These are phyloP conservation scores for Bombardia bombarda DNA, from an alignment of 495 filamentous ascomycete genomes.

Conservation along the genomic window DNA sequence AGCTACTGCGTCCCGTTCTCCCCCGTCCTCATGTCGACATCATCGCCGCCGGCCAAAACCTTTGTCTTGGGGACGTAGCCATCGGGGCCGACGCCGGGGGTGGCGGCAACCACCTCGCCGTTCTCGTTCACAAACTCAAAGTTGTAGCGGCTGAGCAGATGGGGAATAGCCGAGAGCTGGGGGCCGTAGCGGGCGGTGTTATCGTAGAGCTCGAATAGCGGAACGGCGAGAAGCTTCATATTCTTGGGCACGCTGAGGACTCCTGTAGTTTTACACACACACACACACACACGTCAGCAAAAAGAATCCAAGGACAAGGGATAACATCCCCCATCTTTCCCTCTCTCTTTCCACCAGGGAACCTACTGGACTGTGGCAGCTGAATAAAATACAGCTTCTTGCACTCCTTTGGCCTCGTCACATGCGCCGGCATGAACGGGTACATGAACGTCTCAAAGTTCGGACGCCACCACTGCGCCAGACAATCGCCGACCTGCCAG, in stretches of 20 bases:
- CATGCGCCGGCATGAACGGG: conserved; percentile 90
- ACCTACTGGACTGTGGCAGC: conserved; percentile 81
- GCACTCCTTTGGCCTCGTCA: conserved; percentile 95
- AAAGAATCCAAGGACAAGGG: too few relatives aligned
- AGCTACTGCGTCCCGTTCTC: conserved; percentile 16
- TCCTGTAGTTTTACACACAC: too few relatives aligned
- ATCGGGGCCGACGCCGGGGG: conserved; percentile 59
- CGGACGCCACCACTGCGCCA: conserved; percentile 97
- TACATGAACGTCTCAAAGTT: conserved; percentile 99
- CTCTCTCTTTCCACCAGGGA: too few relatives aligned
- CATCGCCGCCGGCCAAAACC: conserved; percentile 69
- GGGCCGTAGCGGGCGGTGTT: conserved; percentile 93
- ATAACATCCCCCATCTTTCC: too few relatives aligned
- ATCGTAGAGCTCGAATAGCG: conserved; percentile 95
- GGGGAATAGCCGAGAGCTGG: conserved; percentile 91
- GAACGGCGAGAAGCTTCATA: conserved; percentile 97
- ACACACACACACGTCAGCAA: too few relatives aligned
- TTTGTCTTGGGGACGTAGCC: conserved; percentile 55
- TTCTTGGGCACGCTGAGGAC: conserved; percentile 98
- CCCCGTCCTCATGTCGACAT: conserved; percentile 42
- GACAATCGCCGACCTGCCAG: conserved; percentile 88
- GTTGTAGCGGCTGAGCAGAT: conserved; percentile 86
- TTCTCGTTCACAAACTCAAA: conserved; percentile 98
- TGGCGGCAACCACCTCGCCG: conserved; percentile 78
- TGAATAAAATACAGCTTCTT: conserved; percentile 99